A percentile compares a stretch with the other conserved stretches of the same genome.
Evolutionary conservation across 2,329 filamentous ascomycete species (phyloP).

Genomic region (Ceratocystis cacaofunesta): DNA sequence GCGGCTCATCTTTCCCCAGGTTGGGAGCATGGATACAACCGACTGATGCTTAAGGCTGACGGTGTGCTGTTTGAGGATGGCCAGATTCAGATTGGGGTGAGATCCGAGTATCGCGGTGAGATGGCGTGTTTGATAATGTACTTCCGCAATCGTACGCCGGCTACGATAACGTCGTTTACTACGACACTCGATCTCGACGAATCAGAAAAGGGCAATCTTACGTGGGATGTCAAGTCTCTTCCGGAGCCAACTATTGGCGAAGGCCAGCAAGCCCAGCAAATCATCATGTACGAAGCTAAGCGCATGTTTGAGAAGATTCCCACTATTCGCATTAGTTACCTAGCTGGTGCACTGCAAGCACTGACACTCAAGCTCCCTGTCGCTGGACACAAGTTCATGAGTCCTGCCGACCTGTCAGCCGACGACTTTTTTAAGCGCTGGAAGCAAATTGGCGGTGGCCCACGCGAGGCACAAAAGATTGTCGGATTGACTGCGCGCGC

Average conservation of each 20-base stretch:
- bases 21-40: constrained; percentile 83
- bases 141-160: constrained; percentile 85
- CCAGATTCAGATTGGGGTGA: constrained; percentile 80
- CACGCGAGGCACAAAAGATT: constrained; percentile 76
- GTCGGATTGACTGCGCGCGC: constrained; percentile 47
- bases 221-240: constrained; percentile 75
- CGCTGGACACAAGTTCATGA: constrained; percentile 90
- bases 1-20: constrained; percentile 85
- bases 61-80: constrained; percentile 90
- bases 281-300: constrained; percentile 84
- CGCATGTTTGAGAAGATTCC: constrained; percentile 69
- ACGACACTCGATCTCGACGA: constrained; percentile 78
- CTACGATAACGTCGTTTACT: constrained; percentile 76
- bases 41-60: constrained; percentile 62
- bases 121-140: constrained; percentile 92
- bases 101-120: constrained; percentile 89
- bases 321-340: constrained; percentile 85
- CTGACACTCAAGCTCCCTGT: constrained; percentile 83
- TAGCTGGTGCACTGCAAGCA: constrained; percentile 84
- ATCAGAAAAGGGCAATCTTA: constrained; percentile 49
- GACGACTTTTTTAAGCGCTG: constrained; percentile 99
- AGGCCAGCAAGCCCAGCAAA: constrained; percentile 73
- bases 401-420: constrained; percentile 65
- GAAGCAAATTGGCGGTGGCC: constrained; percentile 89
- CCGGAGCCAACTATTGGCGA: constrained; percentile 68